Evolutionary conservation across 1,284 basidiomycete genomes (phyloP).

Genomic region (Anthracocystis panici-leucophaei): DNA sequence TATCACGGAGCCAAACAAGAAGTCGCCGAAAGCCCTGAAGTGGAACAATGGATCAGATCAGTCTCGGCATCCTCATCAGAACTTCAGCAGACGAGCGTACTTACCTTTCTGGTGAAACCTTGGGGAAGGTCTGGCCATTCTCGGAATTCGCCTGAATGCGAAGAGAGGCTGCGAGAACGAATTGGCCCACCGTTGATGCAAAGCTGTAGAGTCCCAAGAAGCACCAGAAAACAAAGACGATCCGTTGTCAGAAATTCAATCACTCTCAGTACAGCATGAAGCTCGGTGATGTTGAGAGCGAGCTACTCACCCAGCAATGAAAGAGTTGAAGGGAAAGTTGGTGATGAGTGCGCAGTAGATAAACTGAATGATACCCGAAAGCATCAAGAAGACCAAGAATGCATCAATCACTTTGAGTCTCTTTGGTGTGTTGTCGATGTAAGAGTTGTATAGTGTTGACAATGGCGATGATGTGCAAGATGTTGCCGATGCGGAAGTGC

Average conservation of each 20-base stretch:
- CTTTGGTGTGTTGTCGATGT: slow-evolving; percentile 80
- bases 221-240: background rate
- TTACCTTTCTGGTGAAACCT: slow-evolving; percentile 91
- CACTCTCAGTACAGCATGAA: too few species aligned
- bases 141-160: slow-evolving; percentile 90
- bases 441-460: slow-evolving; percentile 78
- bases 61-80: background rate
- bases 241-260: too few species aligned
- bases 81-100: slow-evolving; percentile 41
- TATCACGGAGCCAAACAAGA: slow-evolving; percentile 90
- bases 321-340: slow-evolving; percentile 96
- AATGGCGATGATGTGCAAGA: slow-evolving; percentile 29
- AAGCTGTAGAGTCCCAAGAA: slow-evolving; percentile 75
- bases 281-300: background rate
- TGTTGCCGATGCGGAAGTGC: slow-evolving; percentile 21
- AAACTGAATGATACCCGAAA: slow-evolving; percentile 91
- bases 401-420: slow-evolving; percentile 92
- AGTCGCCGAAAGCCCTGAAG: slow-evolving; percentile 83
- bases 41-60: slow-evolving; percentile 23
- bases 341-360: slow-evolving; percentile 90
- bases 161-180: slow-evolving; percentile 91
- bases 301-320: slow-evolving; percentile 85
- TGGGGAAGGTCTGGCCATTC: slow-evolving; percentile 73
- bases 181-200: slow-evolving; percentile 92
- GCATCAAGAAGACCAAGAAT: slow-evolving; percentile 91